Base-by-base conservation (phyloP, 106 monocot genomes). In the Hemerocallis citrina region DNA sequence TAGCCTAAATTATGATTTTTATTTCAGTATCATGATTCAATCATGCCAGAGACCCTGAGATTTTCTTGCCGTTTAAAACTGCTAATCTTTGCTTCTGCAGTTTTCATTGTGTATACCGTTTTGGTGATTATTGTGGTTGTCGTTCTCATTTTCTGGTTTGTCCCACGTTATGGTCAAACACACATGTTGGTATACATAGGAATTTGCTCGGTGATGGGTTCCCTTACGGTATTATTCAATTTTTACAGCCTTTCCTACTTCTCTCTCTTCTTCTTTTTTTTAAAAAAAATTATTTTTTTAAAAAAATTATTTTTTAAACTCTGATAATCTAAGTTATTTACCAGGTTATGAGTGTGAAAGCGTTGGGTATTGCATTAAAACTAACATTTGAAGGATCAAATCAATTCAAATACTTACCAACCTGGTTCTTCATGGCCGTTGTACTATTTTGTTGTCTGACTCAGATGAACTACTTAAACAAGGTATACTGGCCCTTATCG, bases 281-380 rank as follows among this genome's bases (percentile, higher is more conserved):
- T n/a, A n/a, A n/a, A n/a, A n/a, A n/a, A n/a, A n/a, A n/a, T n/a
- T n/a, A n/a, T n/a, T n/a, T n/a, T n/a, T 61, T 0, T 19, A 35
- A 30, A 61, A 23, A 7, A n/a, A 43, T 27, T 43, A 9, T 30
- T 61, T n/a, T 7, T n/a, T 41, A 43, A 40, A 15, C 6, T 35
- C 24, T 5, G 12, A 38, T 37, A 1, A 12, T 21, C 12, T 52
- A 66, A 34, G 32, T 23, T 47, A 27, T 39, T 58, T 9, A 36
- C 25, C 49, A 73, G 73, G 73, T 73, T 58, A 73, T 73, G 58
- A 59, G 73, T 33, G 63, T 73, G n/a, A 73, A 73, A 51, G 66
- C 73, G 30, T 29, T 73, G 58, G 59, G 59, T n/a, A 73, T 73
- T 59, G 65, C 73, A 11, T 20, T 66, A 51, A 73, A 66, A 40